Evolutionary conservation across 2,329 filamentous ascomycete species (phyloP).

Genomic region (Penicillium sp.): DNA sequence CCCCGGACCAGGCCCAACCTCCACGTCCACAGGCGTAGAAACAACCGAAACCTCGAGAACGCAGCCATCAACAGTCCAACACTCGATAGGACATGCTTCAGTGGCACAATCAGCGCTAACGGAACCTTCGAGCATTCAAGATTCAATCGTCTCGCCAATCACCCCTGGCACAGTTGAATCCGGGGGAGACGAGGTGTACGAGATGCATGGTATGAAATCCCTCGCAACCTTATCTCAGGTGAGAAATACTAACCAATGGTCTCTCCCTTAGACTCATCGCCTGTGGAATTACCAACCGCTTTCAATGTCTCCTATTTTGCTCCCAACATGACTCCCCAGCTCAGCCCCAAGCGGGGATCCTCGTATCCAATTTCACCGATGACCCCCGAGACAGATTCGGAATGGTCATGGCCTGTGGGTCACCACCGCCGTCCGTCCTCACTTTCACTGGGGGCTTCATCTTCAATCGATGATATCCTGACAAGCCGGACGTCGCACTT

Average conservation of each 20-base stretch:
- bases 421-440: not conserved
- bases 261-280: not conserved
- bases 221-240: not conserved
- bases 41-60: not conserved
- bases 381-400: not conserved
- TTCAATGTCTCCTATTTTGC: not conserved
- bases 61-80: not conserved
- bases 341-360: not conserved
- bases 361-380: slow-evolving; percentile 1
- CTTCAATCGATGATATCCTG: slow-evolving; percentile 4
- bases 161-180: slow-evolving; percentile 7
- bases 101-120: not conserved
- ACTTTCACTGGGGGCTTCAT: not conserved
- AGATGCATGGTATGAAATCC: slow-evolving; percentile 2
- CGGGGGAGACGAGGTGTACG: slow-evolving; percentile 4
- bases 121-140: not conserved
- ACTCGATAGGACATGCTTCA: not conserved
- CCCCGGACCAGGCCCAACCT: not conserved
- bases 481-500: not conserved
- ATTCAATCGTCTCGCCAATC: not conserved
- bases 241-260: not conserved
- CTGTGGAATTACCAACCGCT: slow-evolving; percentile 1
- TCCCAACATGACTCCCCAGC: not conserved
- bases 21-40: not conserved
- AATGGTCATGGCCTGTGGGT: not conserved